A percentile compares a stretch with the other conserved stretches of the same genome.
Conservation (phyloP, 768 basidiomycete genomes). For the Calocybe cyanea region DNA sequence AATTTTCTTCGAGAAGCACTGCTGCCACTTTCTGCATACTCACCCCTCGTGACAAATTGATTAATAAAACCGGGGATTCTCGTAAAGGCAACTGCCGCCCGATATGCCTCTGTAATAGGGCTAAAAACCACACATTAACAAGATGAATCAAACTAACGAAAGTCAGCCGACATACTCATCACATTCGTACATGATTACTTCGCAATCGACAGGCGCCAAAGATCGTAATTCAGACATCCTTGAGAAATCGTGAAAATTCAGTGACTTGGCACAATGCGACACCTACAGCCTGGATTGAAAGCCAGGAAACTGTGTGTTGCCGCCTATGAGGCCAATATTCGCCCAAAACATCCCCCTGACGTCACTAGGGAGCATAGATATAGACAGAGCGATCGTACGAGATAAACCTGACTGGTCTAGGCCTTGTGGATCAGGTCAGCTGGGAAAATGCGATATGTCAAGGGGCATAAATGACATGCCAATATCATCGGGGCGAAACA, state of each 20-base stretch:
- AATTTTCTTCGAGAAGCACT: slow-evolving; percentile 75
- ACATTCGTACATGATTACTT: slow-evolving; percentile 69
- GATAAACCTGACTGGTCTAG: slow-evolving; percentile 80
- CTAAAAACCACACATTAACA: slow-evolving; percentile 30
- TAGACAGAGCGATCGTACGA: slow-evolving; percentile 70
- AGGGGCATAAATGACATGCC: slow-evolving; percentile 43
- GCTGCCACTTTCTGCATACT: slow-evolving; percentile 84
- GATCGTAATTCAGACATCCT: slow-evolving; percentile 74
- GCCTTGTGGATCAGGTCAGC: slow-evolving; percentile 35
- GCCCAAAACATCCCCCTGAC: slow-evolving; percentile 94
- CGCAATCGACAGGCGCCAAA: slow-evolving; percentile 78
- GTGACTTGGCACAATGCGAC: slow-evolving; percentile 7
- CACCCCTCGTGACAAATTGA: slow-evolving; percentile 66
- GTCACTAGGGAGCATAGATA: slow-evolving; percentile 72
- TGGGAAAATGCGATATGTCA: slow-evolving; percentile 20
- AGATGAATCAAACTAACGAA: slow-evolving; percentile 5
- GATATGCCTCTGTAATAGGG: slow-evolving; percentile 64
- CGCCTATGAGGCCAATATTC: slow-evolving; percentile 88
- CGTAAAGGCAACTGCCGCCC: slow-evolving; percentile 57
- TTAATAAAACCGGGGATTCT: slow-evolving; percentile 45
- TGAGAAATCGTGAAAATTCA: slow-evolving; percentile 15
- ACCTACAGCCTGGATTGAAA: slow-evolving; percentile 71
- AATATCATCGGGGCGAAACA: slow-evolving; percentile 89
- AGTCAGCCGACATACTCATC: slow-evolving; percentile 54
- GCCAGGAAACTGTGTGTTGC: slow-evolving; percentile 70